A percentile compares a stretch with the other conserved stretches of the same genome.
Conservation (phyloP, 108 stramenopile species). For the Cyclotella distinguenda region DNA sequence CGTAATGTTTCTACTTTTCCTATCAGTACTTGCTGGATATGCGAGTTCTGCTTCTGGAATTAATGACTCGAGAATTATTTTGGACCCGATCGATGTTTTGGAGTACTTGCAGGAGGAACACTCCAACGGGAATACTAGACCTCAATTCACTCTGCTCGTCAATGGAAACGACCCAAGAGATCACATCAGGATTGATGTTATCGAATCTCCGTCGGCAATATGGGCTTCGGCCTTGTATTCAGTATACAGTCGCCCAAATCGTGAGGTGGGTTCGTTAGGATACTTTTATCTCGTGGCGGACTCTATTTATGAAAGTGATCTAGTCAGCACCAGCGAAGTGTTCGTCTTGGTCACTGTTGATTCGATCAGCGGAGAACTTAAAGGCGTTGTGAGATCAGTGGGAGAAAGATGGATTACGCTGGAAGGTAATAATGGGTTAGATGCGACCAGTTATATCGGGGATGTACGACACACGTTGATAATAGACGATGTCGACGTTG, state of each 20-base stretch:
- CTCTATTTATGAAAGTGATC: too few species aligned
- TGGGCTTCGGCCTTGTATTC: conserved; percentile 1
- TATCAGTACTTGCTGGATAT: too few species aligned
- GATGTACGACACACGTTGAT: background rate
- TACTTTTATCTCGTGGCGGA: background rate
- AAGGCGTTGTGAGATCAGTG: background rate
- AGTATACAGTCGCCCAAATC: background rate
- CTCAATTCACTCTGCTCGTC: background rate
- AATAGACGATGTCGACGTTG: background rate
- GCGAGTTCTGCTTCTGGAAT: too few species aligned
- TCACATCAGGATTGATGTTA: background rate
- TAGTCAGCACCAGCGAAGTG: background rate
- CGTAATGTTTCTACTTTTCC: too few species aligned
- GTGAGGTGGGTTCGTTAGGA: background rate
- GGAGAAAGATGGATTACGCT: background rate
- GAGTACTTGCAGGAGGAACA: background rate
- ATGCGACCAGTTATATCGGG: background rate
- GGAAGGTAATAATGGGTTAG: background rate
- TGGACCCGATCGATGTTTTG: background rate
- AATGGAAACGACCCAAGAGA: background rate
- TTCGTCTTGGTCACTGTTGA: background rate
- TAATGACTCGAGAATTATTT: too few species aligned
- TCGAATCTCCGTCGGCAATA: conserved; percentile 2
- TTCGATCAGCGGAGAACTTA: background rate
- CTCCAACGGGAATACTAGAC: background rate